phyloP scores from a whole-genome alignment of 2,329 filamentous ascomycete genomes.

The Fusarium duplospermum region DNA sequence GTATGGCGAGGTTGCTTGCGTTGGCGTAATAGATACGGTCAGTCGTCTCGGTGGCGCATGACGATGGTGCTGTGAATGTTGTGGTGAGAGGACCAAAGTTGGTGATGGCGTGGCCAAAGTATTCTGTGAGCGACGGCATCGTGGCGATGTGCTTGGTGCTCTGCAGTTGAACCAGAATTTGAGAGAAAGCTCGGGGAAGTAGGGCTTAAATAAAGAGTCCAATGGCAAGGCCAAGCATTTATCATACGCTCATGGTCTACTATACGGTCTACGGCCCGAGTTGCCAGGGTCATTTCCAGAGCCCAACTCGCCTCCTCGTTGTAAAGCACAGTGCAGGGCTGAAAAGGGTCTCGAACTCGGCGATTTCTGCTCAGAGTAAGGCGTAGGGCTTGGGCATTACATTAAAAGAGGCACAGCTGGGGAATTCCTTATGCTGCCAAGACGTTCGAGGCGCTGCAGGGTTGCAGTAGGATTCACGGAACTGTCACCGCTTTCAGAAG shows the following conservation, averaged over 20 bases:
- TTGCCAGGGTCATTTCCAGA: background rate
- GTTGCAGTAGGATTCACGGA: background rate
- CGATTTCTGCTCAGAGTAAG: conserved; percentile 7
- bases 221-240: background rate
- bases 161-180: background rate
- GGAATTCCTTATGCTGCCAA: background rate
- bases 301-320: background rate
- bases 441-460: background rate
- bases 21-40: conserved; percentile 12
- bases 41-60: conserved; percentile 32
- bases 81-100: conserved; percentile 48
- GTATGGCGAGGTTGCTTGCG: background rate
- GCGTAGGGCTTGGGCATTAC: background rate
- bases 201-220: background rate
- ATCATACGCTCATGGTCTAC: background rate
- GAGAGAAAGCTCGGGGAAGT: background rate
- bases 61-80: conserved; percentile 41
- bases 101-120: conserved; percentile 36
- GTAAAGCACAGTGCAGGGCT: background rate
- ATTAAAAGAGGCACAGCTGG: background rate
- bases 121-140: conserved; percentile 43
- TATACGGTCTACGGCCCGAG: background rate
- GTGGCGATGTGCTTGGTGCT: background rate
- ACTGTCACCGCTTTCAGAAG: background rate
- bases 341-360: background rate